Evolutionary conservation across 2,329 filamentous ascomycete genomes (phyloP), one percentile per base, ranked within the genome.

Genomic region (Talaromyces marneffei): DNA sequence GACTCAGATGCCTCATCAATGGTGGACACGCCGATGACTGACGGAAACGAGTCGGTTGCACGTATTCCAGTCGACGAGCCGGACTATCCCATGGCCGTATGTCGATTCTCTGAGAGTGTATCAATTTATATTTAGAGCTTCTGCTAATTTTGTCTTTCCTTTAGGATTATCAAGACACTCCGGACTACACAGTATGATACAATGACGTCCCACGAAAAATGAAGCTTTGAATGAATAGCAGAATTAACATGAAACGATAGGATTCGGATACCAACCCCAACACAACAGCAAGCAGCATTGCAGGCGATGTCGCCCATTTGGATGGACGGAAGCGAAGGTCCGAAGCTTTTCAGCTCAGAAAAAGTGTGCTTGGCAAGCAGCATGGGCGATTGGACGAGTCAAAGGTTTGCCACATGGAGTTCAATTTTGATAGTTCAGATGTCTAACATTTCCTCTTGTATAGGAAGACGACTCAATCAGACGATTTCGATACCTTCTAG

Each of bases 401-500:
- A 55, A 97, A 96, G 86, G 91, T 93, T 82, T 59, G 78, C 61
- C 57, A 6, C 42, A 33, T 27, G 53, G 7, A 31, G 33, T 9
- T n/a, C 52, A 42, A 20, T 4, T 35, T 16, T 20, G 12, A 10
- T 48, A 31, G 23, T 50, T 20, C n/a, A 39, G 27, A 10, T 27
- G 16, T 44, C 29, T 52, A 33, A 52, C 29, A 39, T 4, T 25
- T 60, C 42, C 16, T 9, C 25, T 56, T 18, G 12, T 64, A 40
- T 60, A 93, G 90, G 93, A 97, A 79, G 91, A 97, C 81, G 93
- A 97, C 71, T 95, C 91, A 0, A 91, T 97, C 71, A 87, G 93
- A 68, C 85, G 94, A 73, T 99, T 99, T 74, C 88, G 92, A 65
- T 99, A 99, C 74, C 84, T 99, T 1, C 84, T 99, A 14, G 95